phyloP scores from a whole-genome alignment of 2,329 filamentous ascomycete species.

The Leptographium radiaticola region DNA sequence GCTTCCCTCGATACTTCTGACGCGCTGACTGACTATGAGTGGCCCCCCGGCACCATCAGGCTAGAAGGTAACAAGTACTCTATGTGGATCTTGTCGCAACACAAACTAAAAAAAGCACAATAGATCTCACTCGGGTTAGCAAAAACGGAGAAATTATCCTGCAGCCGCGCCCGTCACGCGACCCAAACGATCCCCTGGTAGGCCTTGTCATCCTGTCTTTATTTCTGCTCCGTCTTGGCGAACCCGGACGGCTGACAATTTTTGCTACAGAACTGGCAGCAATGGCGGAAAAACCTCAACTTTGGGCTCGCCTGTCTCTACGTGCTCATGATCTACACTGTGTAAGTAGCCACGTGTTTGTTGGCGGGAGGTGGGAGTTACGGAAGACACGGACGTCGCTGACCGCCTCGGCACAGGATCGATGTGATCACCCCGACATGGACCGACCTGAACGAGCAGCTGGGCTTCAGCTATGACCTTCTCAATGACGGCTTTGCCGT shows the following conservation, averaged over 20 bases:
- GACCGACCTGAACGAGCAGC: slow-evolving; percentile 10
- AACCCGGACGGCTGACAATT: slow-evolving; percentile 31
- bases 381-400: slow-evolving; percentile 27
- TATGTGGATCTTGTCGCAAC: no score
- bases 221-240: no score
- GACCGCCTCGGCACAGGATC: slow-evolving; percentile 6
- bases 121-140: neutral
- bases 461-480: slow-evolving; percentile 16
- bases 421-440: neutral
- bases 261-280: slow-evolving; percentile 35
- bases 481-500: slow-evolving; percentile 10
- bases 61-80: neutral
- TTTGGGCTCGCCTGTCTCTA: slow-evolving; percentile 36
- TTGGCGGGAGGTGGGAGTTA: slow-evolving; percentile 21
- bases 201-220: neutral
- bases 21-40: neutral
- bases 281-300: slow-evolving; percentile 32
- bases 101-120: neutral
- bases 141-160: neutral
- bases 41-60: neutral
- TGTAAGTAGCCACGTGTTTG: slow-evolving; percentile 15
- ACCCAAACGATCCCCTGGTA: neutral
- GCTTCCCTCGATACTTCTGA: neutral
- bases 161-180: neutral
- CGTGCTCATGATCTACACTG: slow-evolving; percentile 29